Base-by-base conservation (phyloP, 352 stramenopile genomes). In the Pilasporangium apinafurcum region DNA sequence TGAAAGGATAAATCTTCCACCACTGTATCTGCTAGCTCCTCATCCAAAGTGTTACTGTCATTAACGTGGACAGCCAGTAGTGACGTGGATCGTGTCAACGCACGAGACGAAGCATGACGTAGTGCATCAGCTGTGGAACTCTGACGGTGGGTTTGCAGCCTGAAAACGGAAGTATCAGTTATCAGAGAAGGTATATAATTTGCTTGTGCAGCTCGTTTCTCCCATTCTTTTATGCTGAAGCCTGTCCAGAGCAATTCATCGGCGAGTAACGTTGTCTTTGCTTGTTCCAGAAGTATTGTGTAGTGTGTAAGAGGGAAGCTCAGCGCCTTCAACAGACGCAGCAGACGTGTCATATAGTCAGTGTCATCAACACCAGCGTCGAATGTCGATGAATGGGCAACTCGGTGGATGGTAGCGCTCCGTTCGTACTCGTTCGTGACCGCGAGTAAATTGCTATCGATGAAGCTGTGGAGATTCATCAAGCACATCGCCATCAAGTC, bases 401-500 rank as follows among this genome's bases (percentile, higher is more conserved):
- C 44, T 40, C 52, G 37, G 26, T 55, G 35, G 12, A 12, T 6
- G 17, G 37, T 44, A 35, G 44, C 28, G 9, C 45, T 17, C 9
- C 25, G 12, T 4, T 58, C 39, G 2, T 65, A 17, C 37, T 50
- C 44, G n/a, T 26, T 33, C 26, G 63, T 58, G 20, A 85, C 64
- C 18, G 49, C 38, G 0, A 38, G 42, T 2, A 72, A 38, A 4
- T 65, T 45, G 2, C 48, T 52, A 31, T 89, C 73, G 5, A 86
- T 30, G 4, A 85, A 42, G 21, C 65, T 73, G 53, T 89, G 77
- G 8, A 86, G 28, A 44, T 83, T 86, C 70, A 68, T 77, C 10
- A 86, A 53, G 17, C 68, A 81, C 39, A 72, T 46, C 7, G 51
- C 59, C 47, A 89, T 70, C 26, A 83, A 47, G 5, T 75, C 65